phyloP scores from a whole-genome alignment of 495 filamentous ascomycete species.

The Pseudomonodictys pantanalensis region DNA sequence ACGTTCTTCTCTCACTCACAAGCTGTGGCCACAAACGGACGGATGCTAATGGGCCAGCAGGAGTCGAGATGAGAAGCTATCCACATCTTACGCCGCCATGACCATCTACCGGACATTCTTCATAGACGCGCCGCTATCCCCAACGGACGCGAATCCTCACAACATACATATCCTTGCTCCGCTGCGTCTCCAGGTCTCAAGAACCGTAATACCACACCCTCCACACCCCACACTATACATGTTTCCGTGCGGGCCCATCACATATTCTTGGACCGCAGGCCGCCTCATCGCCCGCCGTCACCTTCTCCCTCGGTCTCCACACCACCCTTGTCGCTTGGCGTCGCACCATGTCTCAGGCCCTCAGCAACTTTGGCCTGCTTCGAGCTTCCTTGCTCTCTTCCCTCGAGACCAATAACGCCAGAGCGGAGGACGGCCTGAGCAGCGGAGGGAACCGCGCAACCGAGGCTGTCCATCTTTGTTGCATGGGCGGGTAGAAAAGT shows the following conservation, averaged over 20 bases:
- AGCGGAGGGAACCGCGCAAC: neutral
- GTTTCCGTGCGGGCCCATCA: too few relatives aligned
- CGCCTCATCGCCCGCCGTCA: neutral
- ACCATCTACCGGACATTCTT: too few relatives aligned
- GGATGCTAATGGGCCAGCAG: too few relatives aligned
- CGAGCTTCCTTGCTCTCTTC: neutral
- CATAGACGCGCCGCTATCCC: too few relatives aligned
- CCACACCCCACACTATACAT: too few relatives aligned
- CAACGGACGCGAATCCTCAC: too few relatives aligned
- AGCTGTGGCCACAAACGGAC: neutral
- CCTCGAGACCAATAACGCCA: neutral
- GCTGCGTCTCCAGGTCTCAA: too few relatives aligned
- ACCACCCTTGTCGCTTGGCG: neutral
- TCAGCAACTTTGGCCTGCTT: neutral
- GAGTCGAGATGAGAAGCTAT: too few relatives aligned
- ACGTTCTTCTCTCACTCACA: neutral
- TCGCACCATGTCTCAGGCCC: neutral
- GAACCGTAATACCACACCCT: too few relatives aligned
- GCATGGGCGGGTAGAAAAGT: neutral
- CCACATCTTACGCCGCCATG: too few relatives aligned
- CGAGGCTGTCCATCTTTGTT: neutral
- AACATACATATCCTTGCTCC: too few relatives aligned
- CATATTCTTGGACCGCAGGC: neutral
- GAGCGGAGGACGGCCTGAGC: neutral
- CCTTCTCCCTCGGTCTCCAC: neutral